Evolutionary conservation across 1,139 yeast species (phyloP), one percentile per base, ranked within the genome.

Genomic region (Debaryomyces psychrophilus): DNA sequence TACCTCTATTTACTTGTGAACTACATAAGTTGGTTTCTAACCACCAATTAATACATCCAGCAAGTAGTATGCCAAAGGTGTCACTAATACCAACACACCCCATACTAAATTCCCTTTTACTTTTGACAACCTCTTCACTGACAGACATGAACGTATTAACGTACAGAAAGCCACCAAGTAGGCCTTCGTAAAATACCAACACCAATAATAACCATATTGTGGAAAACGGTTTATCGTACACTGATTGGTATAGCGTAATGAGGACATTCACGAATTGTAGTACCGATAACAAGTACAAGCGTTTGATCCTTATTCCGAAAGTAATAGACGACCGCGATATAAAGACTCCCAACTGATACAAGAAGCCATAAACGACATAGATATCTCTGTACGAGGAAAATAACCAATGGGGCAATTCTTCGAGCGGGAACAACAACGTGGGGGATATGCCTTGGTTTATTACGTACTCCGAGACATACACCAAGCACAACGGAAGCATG

Each of bases 11-110:
- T 3, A 83, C 82, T 61, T 93, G 98, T 56, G 77, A 79, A 5
- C 69, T 61, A 60, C 97, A 92, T n/a, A 93, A 71, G 2, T 68
- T 59, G 6, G 85, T 82, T 56, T 93, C 98, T 8, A 92, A 66
- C 77, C 82, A 77, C 69, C 87, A 72, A 37, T 90, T 90, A 4
- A 89, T 62, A 11, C 83, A 60, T 0, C 96, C 97, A 1, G 97
- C 95, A 1, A 87, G 38, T 4, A 90, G 87, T 26, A 92, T 82
- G 0, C 98, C 98, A 18, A 87, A 82, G 11, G 96, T 86, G 62
- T 93, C 98, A 52, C 97, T 89, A 49, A 92, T 82, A 0, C 96
- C 90, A 0, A 90, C 96, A n/a, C 95, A 82, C 1, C 97, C 98
- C 80, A 93, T 79, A 5, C 95, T 84, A 61, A 92, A 90, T 60